Percentiles rank a stretch among this genome's conserved stretches.
Conservation (phyloP, 2,329 filamentous ascomycete genomes). For the Ascosphaera aggregata region DNA sequence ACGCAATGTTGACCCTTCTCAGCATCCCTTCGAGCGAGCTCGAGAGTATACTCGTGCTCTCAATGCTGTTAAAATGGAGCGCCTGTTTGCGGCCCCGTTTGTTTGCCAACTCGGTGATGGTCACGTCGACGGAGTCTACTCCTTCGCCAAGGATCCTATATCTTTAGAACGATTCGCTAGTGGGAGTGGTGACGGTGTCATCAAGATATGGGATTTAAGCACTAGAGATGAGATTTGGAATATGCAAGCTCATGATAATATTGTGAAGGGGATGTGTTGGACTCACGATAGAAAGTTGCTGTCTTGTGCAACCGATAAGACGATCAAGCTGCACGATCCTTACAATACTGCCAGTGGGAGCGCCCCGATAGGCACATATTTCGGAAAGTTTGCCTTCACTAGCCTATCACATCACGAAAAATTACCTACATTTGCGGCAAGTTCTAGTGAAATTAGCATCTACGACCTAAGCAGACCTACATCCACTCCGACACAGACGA, state of each 20-base stretch:
- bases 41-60: constrained; percentile 59
- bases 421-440: constrained; percentile 51
- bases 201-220: constrained; percentile 79
- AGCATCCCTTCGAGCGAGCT: constrained; percentile 79
- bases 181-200: constrained; percentile 72
- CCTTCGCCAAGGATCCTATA: constrained; percentile 56
- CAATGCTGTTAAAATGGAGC: constrained; percentile 77
- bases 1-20: constrained; percentile 47
- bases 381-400: constrained; percentile 64
- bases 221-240: constrained; percentile 53
- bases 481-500: constrained; percentile 51
- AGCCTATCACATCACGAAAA: constrained; percentile 62
- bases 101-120: constrained; percentile 68
- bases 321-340: constrained; percentile 79
- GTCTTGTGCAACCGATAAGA: constrained; percentile 66
- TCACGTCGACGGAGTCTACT: constrained; percentile 79
- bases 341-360: constrained; percentile 47
- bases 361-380: constrained; percentile 60
- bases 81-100: constrained; percentile 75
- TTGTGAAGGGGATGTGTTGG: constrained; percentile 82
- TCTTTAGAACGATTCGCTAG: constrained; percentile 54
- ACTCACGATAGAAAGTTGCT: constrained; percentile 65
- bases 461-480: constrained; percentile 71
- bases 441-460: constrained; percentile 57
- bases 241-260: constrained; percentile 68